Base-by-base conservation (phyloP, 2,329 filamentous ascomycete species). In the Coniochaeta hoffmannii region DNA sequence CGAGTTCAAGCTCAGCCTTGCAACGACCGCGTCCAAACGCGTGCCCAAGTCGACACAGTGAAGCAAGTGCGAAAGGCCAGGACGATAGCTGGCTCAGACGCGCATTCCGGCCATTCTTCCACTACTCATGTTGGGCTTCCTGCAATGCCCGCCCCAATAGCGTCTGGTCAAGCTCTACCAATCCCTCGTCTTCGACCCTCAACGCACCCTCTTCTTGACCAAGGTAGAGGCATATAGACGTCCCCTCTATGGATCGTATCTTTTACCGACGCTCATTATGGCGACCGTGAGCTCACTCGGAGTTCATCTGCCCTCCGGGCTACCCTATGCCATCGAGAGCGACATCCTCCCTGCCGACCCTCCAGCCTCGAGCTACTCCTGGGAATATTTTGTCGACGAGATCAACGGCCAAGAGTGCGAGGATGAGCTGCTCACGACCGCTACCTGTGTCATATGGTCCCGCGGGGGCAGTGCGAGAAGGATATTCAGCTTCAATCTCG, bases 261-360 rank as follows among this genome's bases (percentile, higher is more conserved):
- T 19, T 10, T 11, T 8, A 1, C 15, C 5, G 14, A 24, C 19
- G 9, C 50, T 30, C 10, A 11, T 26, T 15, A 99, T 99, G 95
- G 93, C 93, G 63, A 86, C 88, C 68, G 84, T 97, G 73, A 89
- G 85, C 71, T 97, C 93, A 61, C 82, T 97, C 66, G 94, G 94
- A 70, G 79, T 96, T 67, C 93, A 97, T 76, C 86, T 88, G 74
- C 92, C 95, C 58, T 83, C 88, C 58, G 91, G 88, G 61, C 79
- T 97, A 60, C 84, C 83, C 59, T 90, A 94, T 75, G 85, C 96
- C 60, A 81, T 96, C 62, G 80, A 86, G 62, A 92, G 97, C 71
- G 81, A 85, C 56, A 80, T 96, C 38, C 77, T 97, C 1, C 82
- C 87, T 17, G 71, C 79, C 49, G 81, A 94, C 59, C 82, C 89